Evolutionary conservation across 2,329 filamentous ascomycete genomes (phyloP).

Genomic region (Taxawa tesnikishii): DNA sequence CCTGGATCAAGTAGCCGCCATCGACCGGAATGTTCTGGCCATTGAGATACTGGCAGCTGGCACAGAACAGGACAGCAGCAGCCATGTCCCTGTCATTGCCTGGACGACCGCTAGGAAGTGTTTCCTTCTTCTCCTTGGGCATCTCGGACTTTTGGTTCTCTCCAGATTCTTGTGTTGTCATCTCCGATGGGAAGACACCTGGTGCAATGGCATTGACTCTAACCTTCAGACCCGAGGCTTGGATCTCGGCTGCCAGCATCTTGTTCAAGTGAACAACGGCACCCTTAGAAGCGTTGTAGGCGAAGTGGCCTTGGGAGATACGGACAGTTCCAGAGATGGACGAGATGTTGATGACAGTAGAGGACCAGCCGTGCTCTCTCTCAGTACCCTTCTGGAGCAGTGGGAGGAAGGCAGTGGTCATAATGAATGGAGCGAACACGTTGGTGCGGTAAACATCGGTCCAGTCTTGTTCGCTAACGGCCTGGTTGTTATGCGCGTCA

Average conservation of each 20-base stretch:
- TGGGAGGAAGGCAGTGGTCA: slow-evolving; percentile 33
- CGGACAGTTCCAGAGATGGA: slow-evolving; percentile 32
- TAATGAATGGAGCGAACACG: slow-evolving; percentile 33
- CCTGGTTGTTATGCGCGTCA: slow-evolving; percentile 38
- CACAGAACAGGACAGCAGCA: slow-evolving; percentile 40
- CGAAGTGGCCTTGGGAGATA: slow-evolving; percentile 32
- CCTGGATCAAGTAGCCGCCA: slow-evolving; percentile 37
- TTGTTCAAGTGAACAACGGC: slow-evolving; percentile 43
- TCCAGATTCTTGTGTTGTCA: slow-evolving; percentile 39
- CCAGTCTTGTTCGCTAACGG: slow-evolving; percentile 29
- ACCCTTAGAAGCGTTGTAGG: slow-evolving; percentile 37
- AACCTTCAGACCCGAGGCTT: slow-evolving; percentile 37
- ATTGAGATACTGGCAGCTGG: slow-evolving; percentile 36
- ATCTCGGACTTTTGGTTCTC: slow-evolving; percentile 41
- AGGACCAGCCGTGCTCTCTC: slow-evolving; percentile 24
- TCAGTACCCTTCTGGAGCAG: slow-evolving; percentile 31
- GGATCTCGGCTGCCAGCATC: slow-evolving; percentile 40
- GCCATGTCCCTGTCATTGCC: slow-evolving; percentile 50
- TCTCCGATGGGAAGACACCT: slow-evolving; percentile 44
- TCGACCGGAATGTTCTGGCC: slow-evolving; percentile 39
- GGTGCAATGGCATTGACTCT: slow-evolving; percentile 45
- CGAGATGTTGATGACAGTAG: slow-evolving; percentile 32
- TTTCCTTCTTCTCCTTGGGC: slow-evolving; percentile 32
- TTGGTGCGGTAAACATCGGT: slow-evolving; percentile 32
- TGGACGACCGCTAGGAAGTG: slow-evolving; percentile 37